Base-by-base conservation (phyloP, 495 filamentous ascomycete genomes). In the Neurospora sp. region DNA sequence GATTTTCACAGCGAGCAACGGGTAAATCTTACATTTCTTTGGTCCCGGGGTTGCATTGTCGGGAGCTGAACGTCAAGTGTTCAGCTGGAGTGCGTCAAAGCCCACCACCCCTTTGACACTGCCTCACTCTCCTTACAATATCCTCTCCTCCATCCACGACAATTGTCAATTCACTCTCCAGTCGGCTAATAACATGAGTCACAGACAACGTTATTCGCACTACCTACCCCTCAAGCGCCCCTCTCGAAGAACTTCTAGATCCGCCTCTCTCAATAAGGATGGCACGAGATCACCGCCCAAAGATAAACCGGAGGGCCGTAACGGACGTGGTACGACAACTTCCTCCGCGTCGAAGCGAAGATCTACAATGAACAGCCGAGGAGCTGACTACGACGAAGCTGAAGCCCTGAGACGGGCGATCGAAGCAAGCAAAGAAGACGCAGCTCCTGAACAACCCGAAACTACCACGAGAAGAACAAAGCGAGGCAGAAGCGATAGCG, bases 311-410 rank as follows among this genome's bases (percentile, higher is more conserved):
- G 85, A 78, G 71, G 75, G 74, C 3, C 86, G 86, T 75, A 82
- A 77, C 75, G 83, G 83, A 39, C 84, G 85, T 14, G 78, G 81
- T 39, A 79, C 85, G 41, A 84, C 85, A 1, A 82, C 80, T 40
- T 82, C 80, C 69, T 83, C 85, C 68, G 81, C 84, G n/a, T 86
- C 87, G 35, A 98, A 98, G 78, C 90, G 96, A 71, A 90, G 96
- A 18, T 97, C 95, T 38, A 99, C 96, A 9, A 97, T 98, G 93
- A 97, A 98, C 78, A 98, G 96, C 80, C 89, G 95, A 70, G 93
- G 94, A 78, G 94, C 96, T 69, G 94, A 93, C 7, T 98, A 98
- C 78, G 94, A 98, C 75, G 94, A 97, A 82, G 94, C 97, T 74
- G 96, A 97, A 80, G 90, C 93, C 72, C 80, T 99, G 39, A 89